Percentiles rank a stretch among this genome's conserved stretches.
Evolutionary conservation across 352 stramenopile genomes (phyloP).

Genomic region (Lagenidium sp.): DNA sequence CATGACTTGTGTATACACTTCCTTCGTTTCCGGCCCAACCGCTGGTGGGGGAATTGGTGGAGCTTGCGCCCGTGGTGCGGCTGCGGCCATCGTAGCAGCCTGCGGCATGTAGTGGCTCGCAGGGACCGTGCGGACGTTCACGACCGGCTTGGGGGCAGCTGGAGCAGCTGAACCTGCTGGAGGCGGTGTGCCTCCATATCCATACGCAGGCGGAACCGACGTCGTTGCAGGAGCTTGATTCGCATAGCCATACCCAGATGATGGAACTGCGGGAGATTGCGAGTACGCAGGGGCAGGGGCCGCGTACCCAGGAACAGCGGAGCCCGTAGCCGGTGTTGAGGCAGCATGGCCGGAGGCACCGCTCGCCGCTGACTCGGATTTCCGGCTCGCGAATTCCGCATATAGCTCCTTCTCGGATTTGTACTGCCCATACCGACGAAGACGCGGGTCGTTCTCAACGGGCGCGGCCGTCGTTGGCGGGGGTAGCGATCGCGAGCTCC

Average conservation of each 20-base stretch:
- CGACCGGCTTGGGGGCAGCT: neutral
- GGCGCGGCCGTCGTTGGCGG: slow-evolving; percentile 16
- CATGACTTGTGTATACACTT: slow-evolving; percentile 78
- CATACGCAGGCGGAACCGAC: neutral
- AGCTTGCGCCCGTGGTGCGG: slow-evolving; percentile 18
- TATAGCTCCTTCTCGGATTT: slow-evolving; percentile 79
- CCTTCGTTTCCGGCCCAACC: slow-evolving; percentile 64
- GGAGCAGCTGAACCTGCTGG: slow-evolving; percentile 15
- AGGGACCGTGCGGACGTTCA: no score
- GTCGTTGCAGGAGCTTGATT: neutral
- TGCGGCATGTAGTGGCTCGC: slow-evolving; percentile 11
- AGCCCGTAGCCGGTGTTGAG: slow-evolving; percentile 1
- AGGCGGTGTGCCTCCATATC: neutral
- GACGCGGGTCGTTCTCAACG: slow-evolving; percentile 41
- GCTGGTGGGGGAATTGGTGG: slow-evolving; percentile 43
- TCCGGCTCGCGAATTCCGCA: slow-evolving; percentile 53
- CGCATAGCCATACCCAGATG: neutral
- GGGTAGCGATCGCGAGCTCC: slow-evolving; percentile 14
- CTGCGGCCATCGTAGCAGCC: neutral
- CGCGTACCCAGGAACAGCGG: slow-evolving; percentile 5
- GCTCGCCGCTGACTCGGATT: slow-evolving; percentile 5
- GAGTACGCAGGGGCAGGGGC: slow-evolving; percentile 2
- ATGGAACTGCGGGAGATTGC: neutral
- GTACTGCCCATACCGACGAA: slow-evolving; percentile 65
- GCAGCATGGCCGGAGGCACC: slow-evolving; percentile 4